Conservation (phyloP, 202 grass and related monocot genomes). For the Schoenoplectus triqueter region DNA sequence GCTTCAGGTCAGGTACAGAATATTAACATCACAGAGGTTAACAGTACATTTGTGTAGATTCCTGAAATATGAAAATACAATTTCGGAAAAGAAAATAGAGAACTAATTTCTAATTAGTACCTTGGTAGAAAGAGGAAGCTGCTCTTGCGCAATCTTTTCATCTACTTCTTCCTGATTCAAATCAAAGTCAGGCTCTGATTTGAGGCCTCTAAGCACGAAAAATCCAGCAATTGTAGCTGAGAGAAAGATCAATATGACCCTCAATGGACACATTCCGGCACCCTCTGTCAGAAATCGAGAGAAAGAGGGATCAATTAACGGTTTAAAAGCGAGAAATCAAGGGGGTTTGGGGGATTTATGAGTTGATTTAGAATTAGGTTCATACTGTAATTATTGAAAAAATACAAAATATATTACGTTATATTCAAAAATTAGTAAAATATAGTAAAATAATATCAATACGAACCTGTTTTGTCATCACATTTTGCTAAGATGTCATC, state of each 20-base stretch:
- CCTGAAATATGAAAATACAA: background rate
- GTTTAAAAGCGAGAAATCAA: conserved; percentile 9
- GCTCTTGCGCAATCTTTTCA: conserved; percentile 45
- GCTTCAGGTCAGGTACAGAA: too few species aligned
- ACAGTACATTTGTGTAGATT: background rate
- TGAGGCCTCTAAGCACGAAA: conserved; percentile 74
- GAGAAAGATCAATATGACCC: conserved; percentile 88
- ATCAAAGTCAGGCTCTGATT: conserved; percentile 51
- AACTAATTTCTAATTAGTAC: conserved; percentile 35
- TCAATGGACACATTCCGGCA: conserved; percentile 75
- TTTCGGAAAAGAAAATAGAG: background rate
- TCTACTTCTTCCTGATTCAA: conserved; percentile 37
- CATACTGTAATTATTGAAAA: too few species aligned
- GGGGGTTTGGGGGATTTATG: background rate
- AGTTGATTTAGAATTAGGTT: background rate
- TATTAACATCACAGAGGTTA: too few species aligned
- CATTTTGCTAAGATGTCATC: too few species aligned
- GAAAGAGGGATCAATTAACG: background rate
- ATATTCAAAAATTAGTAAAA: too few species aligned
- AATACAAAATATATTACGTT: too few species aligned
- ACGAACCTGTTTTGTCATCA: too few species aligned
- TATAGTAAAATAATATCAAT: too few species aligned
- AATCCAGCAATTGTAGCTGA: conserved; percentile 93
- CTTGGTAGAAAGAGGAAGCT: conserved; percentile 67
- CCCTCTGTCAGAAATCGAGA: conserved; percentile 17